Conservation (phyloP, 2,329 filamentous ascomycete genomes). For the Dryadomyces sulphureus region DNA sequence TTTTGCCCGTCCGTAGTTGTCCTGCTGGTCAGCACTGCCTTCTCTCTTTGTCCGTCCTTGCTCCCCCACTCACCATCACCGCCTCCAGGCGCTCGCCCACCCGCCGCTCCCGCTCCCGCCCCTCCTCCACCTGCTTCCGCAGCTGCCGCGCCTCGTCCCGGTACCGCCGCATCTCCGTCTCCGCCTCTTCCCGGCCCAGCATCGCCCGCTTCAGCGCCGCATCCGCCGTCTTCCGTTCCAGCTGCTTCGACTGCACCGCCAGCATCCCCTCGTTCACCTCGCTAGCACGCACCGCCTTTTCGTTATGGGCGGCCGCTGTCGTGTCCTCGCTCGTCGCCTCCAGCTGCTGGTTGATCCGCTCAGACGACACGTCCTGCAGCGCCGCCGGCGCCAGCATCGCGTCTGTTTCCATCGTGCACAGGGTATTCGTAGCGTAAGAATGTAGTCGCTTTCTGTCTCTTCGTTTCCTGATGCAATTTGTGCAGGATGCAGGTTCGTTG, state of each 20-base stretch:
- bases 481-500: not conserved
- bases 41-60: no score
- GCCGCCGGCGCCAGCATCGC: slow-evolving; percentile 38
- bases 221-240: slow-evolving; percentile 50
- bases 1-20: slow-evolving; percentile 55
- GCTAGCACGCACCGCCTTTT: no score
- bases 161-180: slow-evolving; percentile 49
- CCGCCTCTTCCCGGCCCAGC: slow-evolving; percentile 56
- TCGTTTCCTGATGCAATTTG: no score
- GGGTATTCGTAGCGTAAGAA: not conserved
- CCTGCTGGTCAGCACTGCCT: slow-evolving; percentile 26
- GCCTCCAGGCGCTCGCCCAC: slow-evolving; percentile 53
- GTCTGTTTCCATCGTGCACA: slow-evolving; percentile 23
- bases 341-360: slow-evolving; percentile 42
- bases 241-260: slow-evolving; percentile 41
- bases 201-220: slow-evolving; percentile 52
- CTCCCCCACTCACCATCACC: slow-evolving; percentile 41
- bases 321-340: slow-evolving; percentile 10
- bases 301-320: no score
- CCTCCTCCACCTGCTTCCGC: slow-evolving; percentile 46
- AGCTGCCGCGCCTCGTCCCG: slow-evolving; percentile 44
- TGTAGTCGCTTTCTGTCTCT: no score
- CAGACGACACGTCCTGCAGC: slow-evolving; percentile 46
- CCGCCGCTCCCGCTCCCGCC: slow-evolving; percentile 48
- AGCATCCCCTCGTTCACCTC: slow-evolving; percentile 32